Conservation (phyloP, 345 rosid species). For the Pistacia vera region DNA sequence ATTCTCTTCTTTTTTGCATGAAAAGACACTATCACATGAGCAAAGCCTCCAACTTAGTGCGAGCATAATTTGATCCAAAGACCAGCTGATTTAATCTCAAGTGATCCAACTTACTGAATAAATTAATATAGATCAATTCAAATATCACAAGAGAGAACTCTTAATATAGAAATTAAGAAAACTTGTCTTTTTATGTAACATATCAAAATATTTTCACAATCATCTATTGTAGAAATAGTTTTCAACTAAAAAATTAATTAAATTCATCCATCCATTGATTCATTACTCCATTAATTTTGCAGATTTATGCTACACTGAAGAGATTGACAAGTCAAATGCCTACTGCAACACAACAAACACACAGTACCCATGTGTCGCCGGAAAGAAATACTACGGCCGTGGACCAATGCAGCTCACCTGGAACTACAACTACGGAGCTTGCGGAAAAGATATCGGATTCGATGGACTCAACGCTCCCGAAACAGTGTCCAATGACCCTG, state of each 20-base stretch:
- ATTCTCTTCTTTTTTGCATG: background rate
- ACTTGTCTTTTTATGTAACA: too few relatives aligned
- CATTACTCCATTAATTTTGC: background rate
- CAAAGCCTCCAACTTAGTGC: too few relatives aligned
- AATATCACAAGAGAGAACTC: too few relatives aligned
- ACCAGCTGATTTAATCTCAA: too few relatives aligned
- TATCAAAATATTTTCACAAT: too few relatives aligned
- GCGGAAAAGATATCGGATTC: constrained; percentile 39
- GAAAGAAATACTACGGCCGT: constrained; percentile 49
- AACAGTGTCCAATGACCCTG: constrained; percentile 36
- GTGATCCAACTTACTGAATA: too few relatives aligned
- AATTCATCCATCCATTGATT: too few relatives aligned
- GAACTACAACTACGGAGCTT: constrained; percentile 58
- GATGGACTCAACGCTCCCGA: constrained; percentile 46
- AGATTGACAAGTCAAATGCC: constrained; percentile 21
- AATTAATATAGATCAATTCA: too few relatives aligned
- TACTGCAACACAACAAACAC: constrained; percentile 30
- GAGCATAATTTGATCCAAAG: too few relatives aligned
- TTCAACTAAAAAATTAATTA: too few relatives aligned
- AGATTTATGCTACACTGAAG: constrained; percentile 36
- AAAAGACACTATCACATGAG: background rate
- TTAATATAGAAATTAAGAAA: too few relatives aligned
- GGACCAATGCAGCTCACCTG: constrained; percentile 61
- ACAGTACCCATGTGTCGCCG: constrained; percentile 36
- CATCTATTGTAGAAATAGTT: too few relatives aligned